Evolutionary conservation across 305 asterid genomes (phyloP).

Genomic region (Fraxinus nigra): DNA sequence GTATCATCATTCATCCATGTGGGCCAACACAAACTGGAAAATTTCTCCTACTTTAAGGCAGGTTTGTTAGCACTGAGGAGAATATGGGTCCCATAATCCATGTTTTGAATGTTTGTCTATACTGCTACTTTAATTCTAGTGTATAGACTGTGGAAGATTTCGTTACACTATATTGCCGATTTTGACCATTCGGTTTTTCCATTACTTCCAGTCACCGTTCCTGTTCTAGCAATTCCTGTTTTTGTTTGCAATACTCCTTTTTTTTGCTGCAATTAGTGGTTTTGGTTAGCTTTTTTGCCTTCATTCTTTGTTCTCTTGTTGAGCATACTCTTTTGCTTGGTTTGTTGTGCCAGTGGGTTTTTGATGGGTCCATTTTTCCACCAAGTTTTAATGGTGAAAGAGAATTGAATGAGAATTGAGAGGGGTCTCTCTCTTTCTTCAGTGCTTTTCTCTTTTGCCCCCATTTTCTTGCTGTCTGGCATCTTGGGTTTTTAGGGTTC

Average conservation of each 20-base stretch:
- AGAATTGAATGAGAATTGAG: conserved; percentile 14
- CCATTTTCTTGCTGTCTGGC: conserved; percentile 45
- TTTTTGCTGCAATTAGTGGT: conserved; percentile 1
- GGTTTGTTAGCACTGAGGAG: conserved; percentile 1
- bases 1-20: not conserved
- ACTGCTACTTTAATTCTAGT: not conserved
- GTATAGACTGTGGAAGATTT: not conserved
- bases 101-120: conserved; percentile 22
- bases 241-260: not conserved
- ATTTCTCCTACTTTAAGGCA: conserved; percentile 21
- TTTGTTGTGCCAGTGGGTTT: conserved; percentile 24
- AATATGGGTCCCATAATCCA: conserved; percentile 3
- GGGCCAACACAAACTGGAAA: conserved; percentile 13
- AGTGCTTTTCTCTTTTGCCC: conserved; percentile 30
- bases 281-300: conserved; percentile 5
- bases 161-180: not conserved
- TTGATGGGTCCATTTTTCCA: conserved; percentile 42
- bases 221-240: no score
- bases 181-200: conserved; percentile 14
- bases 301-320: conserved; percentile 21
- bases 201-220: not conserved
- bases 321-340: conserved; percentile 28
- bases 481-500: conserved; percentile 34
- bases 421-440: conserved; percentile 19
- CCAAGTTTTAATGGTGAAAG: conserved; percentile 23